A percentile compares a stretch with the other conserved stretches of the same genome.
Conservation (phyloP, 371 early-diverging fungal genomes). For the Actinomortierella wolfii region DNA sequence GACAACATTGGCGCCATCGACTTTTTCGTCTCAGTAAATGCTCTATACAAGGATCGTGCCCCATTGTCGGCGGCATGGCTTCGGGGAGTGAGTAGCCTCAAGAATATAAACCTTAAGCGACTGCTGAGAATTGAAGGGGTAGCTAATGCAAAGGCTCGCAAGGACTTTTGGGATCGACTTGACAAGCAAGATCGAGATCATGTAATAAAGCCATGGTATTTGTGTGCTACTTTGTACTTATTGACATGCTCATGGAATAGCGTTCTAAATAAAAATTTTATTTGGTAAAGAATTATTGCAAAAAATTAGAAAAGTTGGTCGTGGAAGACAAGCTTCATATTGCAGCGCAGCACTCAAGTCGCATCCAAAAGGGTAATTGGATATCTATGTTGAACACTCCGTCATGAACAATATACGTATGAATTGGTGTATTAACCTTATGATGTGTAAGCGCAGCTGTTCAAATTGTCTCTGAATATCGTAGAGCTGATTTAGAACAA, state of each 20-base stretch:
- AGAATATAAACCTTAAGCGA: constrained; percentile 13
- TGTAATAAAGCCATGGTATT: constrained; percentile 6
- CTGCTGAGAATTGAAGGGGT: constrained; percentile 11
- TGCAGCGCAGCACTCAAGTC: too few species aligned
- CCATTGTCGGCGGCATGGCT: constrained; percentile 20
- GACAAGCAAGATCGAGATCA: constrained; percentile 17
- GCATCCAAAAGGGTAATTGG: too few species aligned
- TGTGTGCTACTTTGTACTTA: too few species aligned
- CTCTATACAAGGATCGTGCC: constrained; percentile 4
- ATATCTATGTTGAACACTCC: too few species aligned
- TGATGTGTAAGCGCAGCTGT: too few species aligned
- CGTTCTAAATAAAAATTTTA: background rate
- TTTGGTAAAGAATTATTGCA: constrained; percentile 1
- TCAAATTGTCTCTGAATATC: too few species aligned
- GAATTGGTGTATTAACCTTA: too few species aligned
- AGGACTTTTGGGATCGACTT: constrained; percentile 14
- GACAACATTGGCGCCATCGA: constrained; percentile 10
- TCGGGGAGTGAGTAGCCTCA: constrained; percentile 12
- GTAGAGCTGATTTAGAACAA: too few species aligned
- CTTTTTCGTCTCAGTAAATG: constrained; percentile 10
- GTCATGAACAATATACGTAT: too few species aligned
- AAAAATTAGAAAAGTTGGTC: constrained; percentile 6
- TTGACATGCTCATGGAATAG: background rate
- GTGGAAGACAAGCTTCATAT: constrained; percentile 8
- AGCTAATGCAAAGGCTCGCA: constrained; percentile 6